Conservation (phyloP, 768 basidiomycete species). For the Scleroderma bovista region DNA sequence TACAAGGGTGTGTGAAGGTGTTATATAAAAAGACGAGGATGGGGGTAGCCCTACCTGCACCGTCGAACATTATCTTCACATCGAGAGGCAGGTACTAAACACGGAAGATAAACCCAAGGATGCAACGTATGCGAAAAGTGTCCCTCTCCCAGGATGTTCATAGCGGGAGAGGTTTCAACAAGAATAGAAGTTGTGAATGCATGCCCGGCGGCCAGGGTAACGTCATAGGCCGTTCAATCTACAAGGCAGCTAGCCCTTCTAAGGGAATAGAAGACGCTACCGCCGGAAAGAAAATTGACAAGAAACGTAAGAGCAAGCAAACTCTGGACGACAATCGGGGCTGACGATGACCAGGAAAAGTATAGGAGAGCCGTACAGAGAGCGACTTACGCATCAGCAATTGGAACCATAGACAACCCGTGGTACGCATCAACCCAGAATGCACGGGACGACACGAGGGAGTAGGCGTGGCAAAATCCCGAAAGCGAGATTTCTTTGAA, state of each 20-base stretch:
- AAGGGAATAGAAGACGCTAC: neutral
- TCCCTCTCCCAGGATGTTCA: neutral
- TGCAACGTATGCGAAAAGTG: neutral
- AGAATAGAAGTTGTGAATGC: neutral
- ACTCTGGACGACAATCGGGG: neutral
- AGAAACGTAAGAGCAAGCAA: neutral
- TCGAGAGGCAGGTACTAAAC: neutral
- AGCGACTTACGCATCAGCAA: slow-evolving; percentile 69
- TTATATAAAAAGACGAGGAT: neutral
- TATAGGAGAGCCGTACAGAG: neutral
- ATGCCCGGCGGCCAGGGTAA: neutral
- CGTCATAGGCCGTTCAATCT: neutral
- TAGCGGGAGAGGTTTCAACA: neutral
- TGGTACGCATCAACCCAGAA: slow-evolving; percentile 83
- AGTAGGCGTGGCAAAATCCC: slow-evolving; percentile 35
- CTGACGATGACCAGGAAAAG: neutral
- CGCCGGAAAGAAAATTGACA: neutral
- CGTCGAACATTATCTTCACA: neutral
- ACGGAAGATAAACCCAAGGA: neutral
- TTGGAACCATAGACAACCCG: slow-evolving; percentile 75
- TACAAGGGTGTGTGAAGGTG: neutral
- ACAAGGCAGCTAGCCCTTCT: neutral
- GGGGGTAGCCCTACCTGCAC: neutral
- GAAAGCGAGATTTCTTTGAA: slow-evolving; percentile 16
- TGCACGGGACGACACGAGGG: slow-evolving; percentile 74